Conservation (phyloP, 805 yeast species). For the Nakazawaea peltata region DNA sequence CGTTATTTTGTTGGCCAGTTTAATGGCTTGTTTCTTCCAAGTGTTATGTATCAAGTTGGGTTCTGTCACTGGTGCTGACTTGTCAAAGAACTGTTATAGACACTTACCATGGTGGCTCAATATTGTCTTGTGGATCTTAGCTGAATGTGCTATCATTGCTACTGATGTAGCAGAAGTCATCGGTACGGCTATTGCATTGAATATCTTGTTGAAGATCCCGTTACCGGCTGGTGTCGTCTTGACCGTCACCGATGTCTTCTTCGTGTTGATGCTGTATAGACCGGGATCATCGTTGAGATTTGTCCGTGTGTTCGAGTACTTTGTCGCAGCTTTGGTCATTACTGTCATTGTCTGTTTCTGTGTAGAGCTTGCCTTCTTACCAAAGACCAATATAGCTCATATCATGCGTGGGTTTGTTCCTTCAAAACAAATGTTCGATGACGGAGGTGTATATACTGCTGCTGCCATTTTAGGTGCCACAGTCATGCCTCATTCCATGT, state of each 20-base stretch:
- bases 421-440: conserved; percentile 31
- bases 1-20: conserved; percentile 32
- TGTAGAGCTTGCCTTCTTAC: conserved; percentile 31
- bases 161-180: conserved; percentile 48
- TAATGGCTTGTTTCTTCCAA: conserved; percentile 39
- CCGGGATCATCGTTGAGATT: conserved; percentile 32
- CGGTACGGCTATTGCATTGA: conserved; percentile 43
- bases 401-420: conserved; percentile 38
- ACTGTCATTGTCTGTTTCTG: conserved; percentile 38
- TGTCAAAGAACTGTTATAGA: conserved; percentile 35
- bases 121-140: conserved; percentile 28
- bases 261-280: conserved; percentile 38
- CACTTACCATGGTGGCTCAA: conserved; percentile 33
- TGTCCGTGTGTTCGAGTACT: conserved; percentile 29
- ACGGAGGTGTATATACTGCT: conserved; percentile 36
- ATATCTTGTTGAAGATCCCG: conserved; percentile 34
- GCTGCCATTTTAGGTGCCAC: conserved; percentile 42
- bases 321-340: conserved; percentile 33
- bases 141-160: conserved; percentile 41
- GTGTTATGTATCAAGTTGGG: conserved; percentile 37
- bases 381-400: conserved; percentile 18
- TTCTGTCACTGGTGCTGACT: conserved; percentile 40
- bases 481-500: conserved; percentile 43
- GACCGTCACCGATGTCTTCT: conserved; percentile 35
- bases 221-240: conserved; percentile 40